These are phyloP conservation scores for Plasmodium blacklocki DNA, from an alignment of 169 alveolate species.

Conservation along the genomic window DNA sequence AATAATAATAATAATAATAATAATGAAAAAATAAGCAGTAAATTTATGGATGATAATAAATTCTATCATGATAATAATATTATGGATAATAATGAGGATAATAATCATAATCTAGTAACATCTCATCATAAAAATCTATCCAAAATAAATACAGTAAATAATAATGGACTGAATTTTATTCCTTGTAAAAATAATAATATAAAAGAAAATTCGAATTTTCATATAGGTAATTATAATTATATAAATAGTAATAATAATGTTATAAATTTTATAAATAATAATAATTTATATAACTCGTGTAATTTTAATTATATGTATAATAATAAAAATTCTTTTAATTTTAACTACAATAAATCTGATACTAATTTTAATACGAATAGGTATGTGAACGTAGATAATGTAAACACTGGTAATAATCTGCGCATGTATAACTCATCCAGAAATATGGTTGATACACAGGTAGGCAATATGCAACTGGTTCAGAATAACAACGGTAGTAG, in stretches of 20 bases:
- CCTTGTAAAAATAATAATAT: slow-evolving; percentile 36
- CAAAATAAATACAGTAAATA: neutral
- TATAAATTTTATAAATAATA: slow-evolving; percentile 18
- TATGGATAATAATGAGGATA: slow-evolving; percentile 30
- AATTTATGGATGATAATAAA: slow-evolving; percentile 25
- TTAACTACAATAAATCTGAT: slow-evolving; percentile 60
- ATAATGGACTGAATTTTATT: slow-evolving; percentile 27
- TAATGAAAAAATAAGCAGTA: slow-evolving; percentile 20
- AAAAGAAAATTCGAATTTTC: slow-evolving; percentile 66
- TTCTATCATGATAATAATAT: neutral
- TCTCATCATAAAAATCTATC: slow-evolving; percentile 32
- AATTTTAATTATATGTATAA: slow-evolving; percentile 48
- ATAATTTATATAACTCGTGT: slow-evolving; percentile 45
- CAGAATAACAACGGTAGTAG: neutral
- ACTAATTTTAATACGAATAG: slow-evolving; percentile 70
- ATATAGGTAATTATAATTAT: slow-evolving; percentile 54
- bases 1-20: slow-evolving; percentile 13
- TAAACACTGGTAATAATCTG: slow-evolving; percentile 19
- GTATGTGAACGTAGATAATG: slow-evolving; percentile 60
- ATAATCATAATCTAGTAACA: neutral
- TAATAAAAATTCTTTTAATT: slow-evolving; percentile 20
- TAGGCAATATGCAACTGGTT: neutral
- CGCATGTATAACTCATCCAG: slow-evolving; percentile 25
- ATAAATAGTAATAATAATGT: slow-evolving; percentile 18
- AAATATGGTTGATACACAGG: neutral